phyloP scores from a whole-genome alignment of 2,329 filamentous ascomycete species.

The Aspergillus persii region DNA sequence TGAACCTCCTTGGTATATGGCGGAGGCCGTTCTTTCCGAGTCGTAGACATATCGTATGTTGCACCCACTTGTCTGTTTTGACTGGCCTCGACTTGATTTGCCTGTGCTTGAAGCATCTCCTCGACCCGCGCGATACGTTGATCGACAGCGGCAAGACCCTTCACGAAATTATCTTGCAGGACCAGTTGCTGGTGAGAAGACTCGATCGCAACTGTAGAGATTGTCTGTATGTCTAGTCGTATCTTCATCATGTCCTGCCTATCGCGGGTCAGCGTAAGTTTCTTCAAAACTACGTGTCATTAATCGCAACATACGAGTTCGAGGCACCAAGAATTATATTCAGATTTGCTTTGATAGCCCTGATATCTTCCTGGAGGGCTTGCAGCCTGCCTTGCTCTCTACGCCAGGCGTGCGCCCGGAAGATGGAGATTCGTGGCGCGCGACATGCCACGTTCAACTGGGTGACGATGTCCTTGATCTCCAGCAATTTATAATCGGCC shows the following conservation, averaged over 20 bases:
- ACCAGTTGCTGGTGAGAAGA: background rate
- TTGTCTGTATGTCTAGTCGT: background rate
- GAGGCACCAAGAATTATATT: slow-evolving; percentile 2
- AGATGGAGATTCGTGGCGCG: background rate
- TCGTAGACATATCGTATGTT: background rate
- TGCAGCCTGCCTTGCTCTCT: slow-evolving; percentile 1
- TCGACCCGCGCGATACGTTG: slow-evolving; percentile 3
- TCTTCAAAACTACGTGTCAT: too few species aligned
- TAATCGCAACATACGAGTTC: slow-evolving; percentile 2
- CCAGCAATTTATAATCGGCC: background rate
- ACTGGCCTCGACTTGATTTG: slow-evolving; percentile 1
- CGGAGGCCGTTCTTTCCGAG: background rate
- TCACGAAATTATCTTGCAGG: background rate
- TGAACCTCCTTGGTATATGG: background rate
- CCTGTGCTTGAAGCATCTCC: background rate
- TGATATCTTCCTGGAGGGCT: slow-evolving; percentile 1
- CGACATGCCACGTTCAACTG: background rate
- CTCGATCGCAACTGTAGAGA: background rate
- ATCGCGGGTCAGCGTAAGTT: background rate
- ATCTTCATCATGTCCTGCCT: background rate
- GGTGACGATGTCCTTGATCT: slow-evolving; percentile 1
- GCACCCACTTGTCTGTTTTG: background rate
- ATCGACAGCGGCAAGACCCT: background rate
- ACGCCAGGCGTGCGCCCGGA: slow-evolving; percentile 1
- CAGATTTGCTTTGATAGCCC: slow-evolving; percentile 1